Base-by-base conservation (phyloP, 345 rosid genomes). In the Ricinus communis region DNA sequence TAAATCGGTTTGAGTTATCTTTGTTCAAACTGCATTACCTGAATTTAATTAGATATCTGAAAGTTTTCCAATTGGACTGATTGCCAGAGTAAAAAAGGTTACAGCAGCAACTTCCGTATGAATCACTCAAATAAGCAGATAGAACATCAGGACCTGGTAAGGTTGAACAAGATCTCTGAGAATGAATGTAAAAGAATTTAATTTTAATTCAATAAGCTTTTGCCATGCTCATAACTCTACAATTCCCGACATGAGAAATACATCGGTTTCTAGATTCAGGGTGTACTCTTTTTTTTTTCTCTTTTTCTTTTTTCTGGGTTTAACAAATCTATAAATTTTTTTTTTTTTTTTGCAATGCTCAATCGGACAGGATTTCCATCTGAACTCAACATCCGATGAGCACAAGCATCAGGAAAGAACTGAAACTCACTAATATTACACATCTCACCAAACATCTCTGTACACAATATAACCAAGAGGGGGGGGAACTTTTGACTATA, bases 361-460 rank as follows among this genome's bases (percentile, higher is more conserved):
- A 74, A 72, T 61, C 81, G 40, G 84, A 71, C 70, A 62, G 85
- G 75, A 62, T 60, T 41, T 54, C 75, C 76, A 70, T 82, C 73
- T 60, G 75, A 61, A 69, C 40, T 74, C 79, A 71, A 52, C 55
- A 59, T 75, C 85, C 76, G 70, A 74, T 74, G 79, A 87, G 82
- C 85, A 83, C 66, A 79, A 74, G 75, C 82, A 82, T 78, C 61
- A 74, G 66, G 74, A 68, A 85, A 79, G 71, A 86, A 77, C 76
- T 71, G 61, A 62, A 82, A 46, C 82, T 79, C 76, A 53, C 85
- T 86, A 85, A 84, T 79, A 76, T 77, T 83, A 86, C 91, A 89
- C 81, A 83, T 84, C 88, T 81, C 96, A 84, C 83, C 86, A 83
- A 79, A 80, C 79, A 80, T 77, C n/a, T 65, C 93, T 88, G 87